Evolutionary conservation across 2,329 filamentous ascomycete genomes (phyloP), one percentile per base, ranked within the genome.

Genomic region (Microsporum ferrugineum): DNA sequence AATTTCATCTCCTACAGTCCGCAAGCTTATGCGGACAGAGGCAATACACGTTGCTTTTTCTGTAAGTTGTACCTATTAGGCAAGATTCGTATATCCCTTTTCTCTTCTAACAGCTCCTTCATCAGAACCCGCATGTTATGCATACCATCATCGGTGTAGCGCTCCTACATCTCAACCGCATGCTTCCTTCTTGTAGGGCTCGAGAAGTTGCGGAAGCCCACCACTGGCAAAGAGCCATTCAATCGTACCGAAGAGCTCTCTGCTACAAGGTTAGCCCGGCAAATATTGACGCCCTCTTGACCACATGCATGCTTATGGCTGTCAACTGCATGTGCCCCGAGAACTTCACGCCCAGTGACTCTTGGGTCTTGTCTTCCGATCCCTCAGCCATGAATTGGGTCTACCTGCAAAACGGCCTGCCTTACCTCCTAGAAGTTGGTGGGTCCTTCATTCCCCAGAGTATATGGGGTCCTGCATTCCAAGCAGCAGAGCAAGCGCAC

Each of bases 241-340:
- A 65, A 5, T 51, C 65, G 2, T 72, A 71, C 53, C 69, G 69
- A 39, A 53, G 60, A 6, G 70, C 67, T 12, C 62, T 72, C 12
- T 63, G 61, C 1, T 58, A 60, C 2, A 59, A 57, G 2, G 58
- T 72, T 6, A 61, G 47, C 5, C 57, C 59, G 5, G 58, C 66
- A 1, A 72, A 66, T 29, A 63, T 71, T 4, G 66, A 70, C 34
- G 64, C 65, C 0, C 62, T 72, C 2, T 38, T 72, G 7, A 72
- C 70, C 5, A 67, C 68, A 1, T 71, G 69, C 63, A 71, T 72
- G 66, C 63, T 72, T 39, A 70, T 72, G 64, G 65, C 69, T 0
- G 60, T 69, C 1, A 66, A 66, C n/a, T 64, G 67, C 1, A 58
- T 71, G 7, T 68, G 66, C 3, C 67, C 68, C 0, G 65, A 66